These are phyloP conservation scores for Leccinum barrowsii DNA, from an alignment of 768 basidiomycete genomes.

Conservation along the genomic window DNA sequence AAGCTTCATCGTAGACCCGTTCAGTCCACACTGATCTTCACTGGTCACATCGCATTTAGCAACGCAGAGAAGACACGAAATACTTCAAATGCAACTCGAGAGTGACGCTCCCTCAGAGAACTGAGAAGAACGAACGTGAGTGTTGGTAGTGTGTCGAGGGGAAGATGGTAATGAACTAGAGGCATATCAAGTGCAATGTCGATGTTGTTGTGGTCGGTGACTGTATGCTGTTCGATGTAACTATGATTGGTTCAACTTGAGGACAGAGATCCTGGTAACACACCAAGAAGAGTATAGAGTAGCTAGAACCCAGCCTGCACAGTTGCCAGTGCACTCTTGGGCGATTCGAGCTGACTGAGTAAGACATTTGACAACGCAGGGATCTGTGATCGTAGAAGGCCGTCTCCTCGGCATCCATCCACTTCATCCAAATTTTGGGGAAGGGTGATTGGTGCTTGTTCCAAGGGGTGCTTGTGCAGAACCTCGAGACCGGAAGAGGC, in stretches of 20 bases:
- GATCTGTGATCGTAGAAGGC: constrained; percentile 78
- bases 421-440: constrained; percentile 54
- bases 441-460: constrained; percentile 13
- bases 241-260: constrained; percentile 60
- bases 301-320: constrained; percentile 86
- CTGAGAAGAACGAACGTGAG: constrained; percentile 75
- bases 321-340: constrained; percentile 72
- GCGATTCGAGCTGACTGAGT: constrained; percentile 77
- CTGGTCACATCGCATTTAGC: constrained; percentile 69
- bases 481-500: too few relatives aligned
- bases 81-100: constrained; percentile 82
- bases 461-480: too few relatives aligned
- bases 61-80: constrained; percentile 86
- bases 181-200: constrained; percentile 73
- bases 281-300: constrained; percentile 68
- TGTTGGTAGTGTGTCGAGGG: constrained; percentile 65
- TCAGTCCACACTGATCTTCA: constrained; percentile 67
- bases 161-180: constrained; percentile 83
- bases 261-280: constrained; percentile 83
- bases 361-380: constrained; percentile 76
- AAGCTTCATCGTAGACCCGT: constrained; percentile 69
- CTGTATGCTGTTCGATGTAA: constrained; percentile 40
- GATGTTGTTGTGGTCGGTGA: constrained; percentile 75
- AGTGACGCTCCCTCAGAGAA: constrained; percentile 77
- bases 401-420: constrained; percentile 71